Percentiles rank a stretch among this genome's conserved stretches.
phyloP scores from a whole-genome alignment of 257 asterid species.

The Nemophila menziesii region DNA sequence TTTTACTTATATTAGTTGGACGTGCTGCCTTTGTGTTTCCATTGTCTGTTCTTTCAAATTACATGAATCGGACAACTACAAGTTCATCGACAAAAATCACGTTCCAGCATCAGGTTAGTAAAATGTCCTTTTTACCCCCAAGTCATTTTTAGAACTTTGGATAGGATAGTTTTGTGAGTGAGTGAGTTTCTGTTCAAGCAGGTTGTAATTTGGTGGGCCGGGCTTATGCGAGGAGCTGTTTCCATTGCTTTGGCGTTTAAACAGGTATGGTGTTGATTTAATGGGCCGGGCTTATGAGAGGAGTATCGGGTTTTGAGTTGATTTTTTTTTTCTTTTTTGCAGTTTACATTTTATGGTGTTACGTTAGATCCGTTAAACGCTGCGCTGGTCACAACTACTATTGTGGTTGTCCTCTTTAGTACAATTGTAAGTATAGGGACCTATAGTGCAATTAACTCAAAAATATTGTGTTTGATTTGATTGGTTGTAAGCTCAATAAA shows the following conservation, averaged over 20 bases:
- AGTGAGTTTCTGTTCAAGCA: slow-evolving; percentile 10
- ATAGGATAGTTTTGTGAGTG: not conserved
- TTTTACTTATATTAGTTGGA: slow-evolving; percentile 56
- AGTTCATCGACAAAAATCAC: slow-evolving; percentile 44
- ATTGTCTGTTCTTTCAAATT: slow-evolving; percentile 63
- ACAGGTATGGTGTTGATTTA: slow-evolving; percentile 37
- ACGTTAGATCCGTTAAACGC: slow-evolving; percentile 58
- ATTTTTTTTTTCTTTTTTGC: slow-evolving; percentile 6
- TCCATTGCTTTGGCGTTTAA: slow-evolving; percentile 93
- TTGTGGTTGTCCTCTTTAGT: slow-evolving; percentile 64
- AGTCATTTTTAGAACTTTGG: not conserved
- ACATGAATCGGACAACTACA: slow-evolving; percentile 42
- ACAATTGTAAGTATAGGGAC: slow-evolving; percentile 61
- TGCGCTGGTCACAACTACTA: slow-evolving; percentile 55
- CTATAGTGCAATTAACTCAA: no score
- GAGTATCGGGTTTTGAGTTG: not conserved
- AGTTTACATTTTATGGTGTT: slow-evolving; percentile 74
- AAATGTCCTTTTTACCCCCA: not conserved
- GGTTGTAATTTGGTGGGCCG: slow-evolving; percentile 97
- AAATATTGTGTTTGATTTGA: no score
- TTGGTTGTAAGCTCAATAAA: no score
- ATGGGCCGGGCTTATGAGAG: not conserved
- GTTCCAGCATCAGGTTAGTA: slow-evolving; percentile 58
- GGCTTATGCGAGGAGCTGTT: slow-evolving; percentile 96
- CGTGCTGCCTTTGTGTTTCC: slow-evolving; percentile 97